phyloP scores from a whole-genome alignment of 257 asterid species.

The Scutellaria baicalensis region DNA sequence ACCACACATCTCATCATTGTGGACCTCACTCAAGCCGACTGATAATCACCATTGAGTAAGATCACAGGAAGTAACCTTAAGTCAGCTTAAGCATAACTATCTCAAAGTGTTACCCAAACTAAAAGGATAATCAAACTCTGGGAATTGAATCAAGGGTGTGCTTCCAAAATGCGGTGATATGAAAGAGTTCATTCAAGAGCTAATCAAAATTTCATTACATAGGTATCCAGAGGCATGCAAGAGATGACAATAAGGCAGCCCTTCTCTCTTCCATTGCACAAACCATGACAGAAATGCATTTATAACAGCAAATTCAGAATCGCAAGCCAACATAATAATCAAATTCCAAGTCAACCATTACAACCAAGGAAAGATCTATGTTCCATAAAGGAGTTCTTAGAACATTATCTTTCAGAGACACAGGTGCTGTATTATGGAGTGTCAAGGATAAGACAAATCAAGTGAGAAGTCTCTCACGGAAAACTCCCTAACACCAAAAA shows the following conservation, averaged over 20 bases:
- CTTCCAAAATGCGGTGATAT: slow-evolving; percentile 1
- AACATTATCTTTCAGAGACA: slow-evolving; percentile 15
- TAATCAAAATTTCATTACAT: slow-evolving; percentile 1
- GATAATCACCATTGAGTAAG: slow-evolving; percentile 17
- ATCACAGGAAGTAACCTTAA: slow-evolving; percentile 12
- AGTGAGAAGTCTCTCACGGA: slow-evolving; percentile 10
- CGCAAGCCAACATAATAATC: slow-evolving; percentile 8
- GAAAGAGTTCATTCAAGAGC: slow-evolving; percentile 3
- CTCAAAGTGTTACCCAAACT: slow-evolving; percentile 17
- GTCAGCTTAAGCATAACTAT: slow-evolving; percentile 25
- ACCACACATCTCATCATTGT: slow-evolving; percentile 16
- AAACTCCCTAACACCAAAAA: slow-evolving; percentile 14
- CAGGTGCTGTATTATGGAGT: slow-evolving; percentile 24
- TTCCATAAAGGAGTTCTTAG: slow-evolving; percentile 18
- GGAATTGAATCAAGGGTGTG: slow-evolving; percentile 14
- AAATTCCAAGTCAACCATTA: slow-evolving; percentile 9
- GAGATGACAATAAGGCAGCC: slow-evolving; percentile 4
- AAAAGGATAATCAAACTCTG: slow-evolving; percentile 10
- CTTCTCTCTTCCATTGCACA: slow-evolving; percentile 9
- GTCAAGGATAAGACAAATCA: slow-evolving; percentile 10
- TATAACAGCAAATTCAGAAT: not conserved
- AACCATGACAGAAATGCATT: not conserved
- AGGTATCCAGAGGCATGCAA: slow-evolving; percentile 4
- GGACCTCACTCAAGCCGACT: slow-evolving; percentile 18
- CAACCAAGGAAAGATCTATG: slow-evolving; percentile 19